Conservation (phyloP, 305 asterid genomes). For the Plantago coronopus region DNA sequence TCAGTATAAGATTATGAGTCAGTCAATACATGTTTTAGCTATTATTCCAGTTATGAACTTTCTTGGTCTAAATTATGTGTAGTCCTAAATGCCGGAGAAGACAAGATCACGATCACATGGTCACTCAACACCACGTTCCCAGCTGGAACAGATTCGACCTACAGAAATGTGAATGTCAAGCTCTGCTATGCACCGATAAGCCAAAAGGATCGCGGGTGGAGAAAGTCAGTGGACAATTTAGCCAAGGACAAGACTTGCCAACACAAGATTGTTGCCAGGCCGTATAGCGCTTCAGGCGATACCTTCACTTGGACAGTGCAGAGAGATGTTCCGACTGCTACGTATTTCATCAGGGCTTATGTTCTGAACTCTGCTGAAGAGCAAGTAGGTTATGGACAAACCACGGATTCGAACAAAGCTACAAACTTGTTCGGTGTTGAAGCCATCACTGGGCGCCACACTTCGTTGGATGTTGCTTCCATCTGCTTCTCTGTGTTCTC, state of each 20-base stretch:
- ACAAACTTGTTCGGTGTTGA: constrained; percentile 39
- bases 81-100: constrained; percentile 61
- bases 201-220: constrained; percentile 67
- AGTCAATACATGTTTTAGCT: not conserved
- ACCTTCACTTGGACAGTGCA: constrained; percentile 40
- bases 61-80: constrained; percentile 5
- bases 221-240: constrained; percentile 51
- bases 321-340: constrained; percentile 52
- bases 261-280: constrained; percentile 37
- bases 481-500: constrained; percentile 69
- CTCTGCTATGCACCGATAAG: constrained; percentile 65
- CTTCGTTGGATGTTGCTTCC: constrained; percentile 43
- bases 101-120: constrained; percentile 48
- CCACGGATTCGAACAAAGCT: constrained; percentile 34
- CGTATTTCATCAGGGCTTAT: constrained; percentile 59
- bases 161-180: constrained; percentile 36
- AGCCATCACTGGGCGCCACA: constrained; percentile 53
- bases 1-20: too few species aligned
- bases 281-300: constrained; percentile 38
- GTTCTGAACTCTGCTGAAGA: constrained; percentile 32
- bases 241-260: constrained; percentile 68
- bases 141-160: constrained; percentile 36
- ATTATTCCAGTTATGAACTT: not conserved
- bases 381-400: constrained; percentile 61
- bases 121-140: constrained; percentile 37